Conservation (phyloP, 768 basidiomycete species). For the Lactifluus volemus region DNA sequence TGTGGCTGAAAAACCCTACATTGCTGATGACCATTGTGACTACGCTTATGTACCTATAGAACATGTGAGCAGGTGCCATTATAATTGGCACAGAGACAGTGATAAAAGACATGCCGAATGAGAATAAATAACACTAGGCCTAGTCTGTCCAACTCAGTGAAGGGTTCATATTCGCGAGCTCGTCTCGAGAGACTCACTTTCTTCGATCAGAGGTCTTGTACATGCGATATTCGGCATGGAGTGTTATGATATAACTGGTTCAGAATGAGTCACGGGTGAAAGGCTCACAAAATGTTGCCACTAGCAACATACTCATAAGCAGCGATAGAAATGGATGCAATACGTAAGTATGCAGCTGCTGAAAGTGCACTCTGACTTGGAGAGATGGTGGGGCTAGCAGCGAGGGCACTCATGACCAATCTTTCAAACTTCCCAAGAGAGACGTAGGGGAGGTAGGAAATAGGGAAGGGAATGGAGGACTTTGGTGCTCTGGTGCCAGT, state of each 20-base stretch:
- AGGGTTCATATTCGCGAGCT: not conserved
- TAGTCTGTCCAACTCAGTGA: not conserved
- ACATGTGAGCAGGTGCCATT: not conserved
- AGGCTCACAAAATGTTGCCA: not conserved
- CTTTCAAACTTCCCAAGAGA: not conserved
- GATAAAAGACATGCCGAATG: constrained; percentile 7
- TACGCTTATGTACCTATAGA: constrained; percentile 38
- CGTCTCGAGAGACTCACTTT: not conserved
- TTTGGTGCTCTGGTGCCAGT: not conserved
- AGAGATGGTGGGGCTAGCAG: too few relatives aligned
- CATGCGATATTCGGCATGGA: constrained; percentile 14
- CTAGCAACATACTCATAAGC: constrained; percentile 15
- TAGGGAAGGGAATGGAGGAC: not conserved
- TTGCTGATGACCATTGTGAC: constrained; percentile 41
- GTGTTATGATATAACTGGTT: constrained; percentile 15
- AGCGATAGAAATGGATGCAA: constrained; percentile 14
- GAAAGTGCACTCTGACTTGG: not conserved
- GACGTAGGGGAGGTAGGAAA: not conserved
- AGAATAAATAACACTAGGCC: constrained; percentile 15
- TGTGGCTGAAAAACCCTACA: constrained; percentile 47
- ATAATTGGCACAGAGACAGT: too few relatives aligned
- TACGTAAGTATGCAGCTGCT: constrained; percentile 11
- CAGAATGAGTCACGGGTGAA: not conserved
- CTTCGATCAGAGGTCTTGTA: constrained; percentile 1
- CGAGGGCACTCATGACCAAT: not conserved